phyloP scores from a whole-genome alignment of 2,329 filamentous ascomycete genomes.

The Fusarium sp. region DNA sequence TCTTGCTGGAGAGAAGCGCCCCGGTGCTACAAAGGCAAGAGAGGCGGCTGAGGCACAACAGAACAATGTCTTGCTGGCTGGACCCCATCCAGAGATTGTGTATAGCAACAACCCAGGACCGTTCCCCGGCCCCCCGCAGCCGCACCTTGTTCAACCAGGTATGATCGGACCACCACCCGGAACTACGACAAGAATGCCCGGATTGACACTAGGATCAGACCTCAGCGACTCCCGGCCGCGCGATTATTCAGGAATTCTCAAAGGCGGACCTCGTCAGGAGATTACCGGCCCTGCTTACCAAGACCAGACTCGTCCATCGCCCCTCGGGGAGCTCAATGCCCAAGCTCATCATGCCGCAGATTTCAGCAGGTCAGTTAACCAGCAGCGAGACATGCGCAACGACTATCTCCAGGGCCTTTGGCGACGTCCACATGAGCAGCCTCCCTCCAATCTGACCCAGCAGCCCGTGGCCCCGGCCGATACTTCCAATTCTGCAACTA shows the following conservation, averaged over 20 bases:
- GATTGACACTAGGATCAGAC: conserved; percentile 84
- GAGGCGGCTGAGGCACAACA: conserved; percentile 77
- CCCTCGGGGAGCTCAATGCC: conserved; percentile 81
- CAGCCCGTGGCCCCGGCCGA: conserved; percentile 59
- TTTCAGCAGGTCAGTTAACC: conserved; percentile 85
- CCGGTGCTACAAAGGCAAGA: conserved; percentile 87
- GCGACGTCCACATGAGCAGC: conserved; percentile 83
- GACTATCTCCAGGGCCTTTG: conserved; percentile 86
- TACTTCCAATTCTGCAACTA: conserved; percentile 57
- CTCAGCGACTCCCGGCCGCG: conserved; percentile 80
- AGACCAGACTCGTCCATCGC: conserved; percentile 82
- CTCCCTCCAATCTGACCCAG: conserved; percentile 62
- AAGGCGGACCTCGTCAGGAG: conserved; percentile 87
- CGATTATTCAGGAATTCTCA: conserved; percentile 83
- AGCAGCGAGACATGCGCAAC: conserved; percentile 80
- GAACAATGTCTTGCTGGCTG: conserved; percentile 69
- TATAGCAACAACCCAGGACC: conserved; percentile 79
- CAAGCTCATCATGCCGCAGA: conserved; percentile 91
- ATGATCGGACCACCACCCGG: conserved; percentile 73
- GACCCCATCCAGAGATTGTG: conserved; percentile 85
- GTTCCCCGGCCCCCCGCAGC: conserved; percentile 74
- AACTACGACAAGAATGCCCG: conserved; percentile 78
- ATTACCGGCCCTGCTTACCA: conserved; percentile 88
- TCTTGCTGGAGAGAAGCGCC: conserved; percentile 93
- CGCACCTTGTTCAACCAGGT: conserved; percentile 76